phyloP scores from a whole-genome alignment of 1,284 basidiomycete genomes.

The Rhodotorula glutinis region DNA sequence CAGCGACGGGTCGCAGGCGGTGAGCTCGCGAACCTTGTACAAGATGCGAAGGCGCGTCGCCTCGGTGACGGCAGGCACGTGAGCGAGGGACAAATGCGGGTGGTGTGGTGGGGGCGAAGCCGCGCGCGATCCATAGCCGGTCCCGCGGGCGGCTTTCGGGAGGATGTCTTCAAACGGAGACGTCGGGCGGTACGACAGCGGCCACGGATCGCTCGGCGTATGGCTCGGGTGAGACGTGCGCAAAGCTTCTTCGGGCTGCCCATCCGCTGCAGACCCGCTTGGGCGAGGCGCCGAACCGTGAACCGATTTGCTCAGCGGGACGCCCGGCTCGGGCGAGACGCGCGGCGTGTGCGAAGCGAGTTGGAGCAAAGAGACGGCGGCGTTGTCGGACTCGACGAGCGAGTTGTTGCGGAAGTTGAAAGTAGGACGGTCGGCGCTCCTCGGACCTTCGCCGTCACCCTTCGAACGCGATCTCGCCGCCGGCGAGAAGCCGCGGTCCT shows the following conservation, averaged over 20 bases:
- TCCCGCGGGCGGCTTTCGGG: conserved; percentile 30
- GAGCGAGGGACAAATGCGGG: conserved; percentile 9
- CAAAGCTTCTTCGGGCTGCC: conserved; percentile 4
- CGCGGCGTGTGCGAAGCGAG: conserved; percentile 39
- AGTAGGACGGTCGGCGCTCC: neutral
- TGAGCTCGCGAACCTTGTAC: conserved; percentile 31
- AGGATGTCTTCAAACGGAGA: conserved; percentile 33
- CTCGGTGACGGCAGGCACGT: conserved; percentile 34
- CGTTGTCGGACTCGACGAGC: conserved; percentile 40
- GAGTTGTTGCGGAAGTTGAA: conserved; percentile 16
- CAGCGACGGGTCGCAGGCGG: conserved; percentile 14
- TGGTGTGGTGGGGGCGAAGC: conserved; percentile 27
- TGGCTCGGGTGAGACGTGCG: conserved; percentile 30
- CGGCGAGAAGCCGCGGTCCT: conserved; percentile 1
- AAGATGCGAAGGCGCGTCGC: conserved; percentile 32
- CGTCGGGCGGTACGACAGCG: conserved; percentile 38
- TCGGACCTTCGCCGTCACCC: neutral
- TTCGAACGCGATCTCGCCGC: neutral
- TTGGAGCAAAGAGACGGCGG: conserved; percentile 42
- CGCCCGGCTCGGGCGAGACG: conserved; percentile 37
- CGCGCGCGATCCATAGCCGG: conserved; percentile 28
- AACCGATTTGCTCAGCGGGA: neutral
- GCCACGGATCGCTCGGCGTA: conserved; percentile 34
- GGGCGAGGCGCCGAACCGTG: neutral
- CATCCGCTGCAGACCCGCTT: neutral